Evolutionary conservation across 2,329 filamentous ascomycete genomes (phyloP), one percentile per base, ranked within the genome.

Genomic region (Sarocladiaceae sp.): DNA sequence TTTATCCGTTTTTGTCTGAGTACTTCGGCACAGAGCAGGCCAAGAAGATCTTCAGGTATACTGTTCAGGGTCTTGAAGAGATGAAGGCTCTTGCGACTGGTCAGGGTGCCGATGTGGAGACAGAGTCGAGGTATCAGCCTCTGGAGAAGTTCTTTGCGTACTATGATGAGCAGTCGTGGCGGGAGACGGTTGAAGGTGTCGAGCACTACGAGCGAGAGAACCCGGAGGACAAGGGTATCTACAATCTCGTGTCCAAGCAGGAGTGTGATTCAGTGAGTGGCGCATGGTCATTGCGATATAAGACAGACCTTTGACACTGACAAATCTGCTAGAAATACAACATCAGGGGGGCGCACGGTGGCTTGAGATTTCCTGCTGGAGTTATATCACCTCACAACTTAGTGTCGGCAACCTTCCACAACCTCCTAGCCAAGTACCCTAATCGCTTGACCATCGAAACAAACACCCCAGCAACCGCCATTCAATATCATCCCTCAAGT

Each of bases 21-120:
- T 15, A 18, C 17, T 50, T 37, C 17, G 48, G 48, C 29, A 20
- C 18, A 13, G 54, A 55, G 31, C 29, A 44, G 18, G 52, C 39
- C 5, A 51, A 33, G 33, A 53, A 55, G 47, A 35, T 55, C 6
- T 50, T 54, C 17, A 33, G 39, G 20, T 35, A 47, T 1, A 51
- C 40, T 22, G 47, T 33, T 17, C 13, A 50, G 17, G 31, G 31
- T 17, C 29, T 50, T 22, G 48, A 50, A 6, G 31, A 35, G 31
- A 50, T 39, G 31, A 18, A 37, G 28, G 20, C 26, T 50, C 48
- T 50, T 15, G 48, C 48, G 3, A 35, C n/a, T 15, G 12, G 15
- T 26, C 48, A 37, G 10, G 29, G 48, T 17, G 17, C 48, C n/a
- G 48, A 25, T n/a, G 18, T 37, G 4, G 29, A 35, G 18, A 26